These are phyloP conservation scores for Kodamaea sagamina DNA, from an alignment of 805 yeast species.

Conservation along the genomic window DNA sequence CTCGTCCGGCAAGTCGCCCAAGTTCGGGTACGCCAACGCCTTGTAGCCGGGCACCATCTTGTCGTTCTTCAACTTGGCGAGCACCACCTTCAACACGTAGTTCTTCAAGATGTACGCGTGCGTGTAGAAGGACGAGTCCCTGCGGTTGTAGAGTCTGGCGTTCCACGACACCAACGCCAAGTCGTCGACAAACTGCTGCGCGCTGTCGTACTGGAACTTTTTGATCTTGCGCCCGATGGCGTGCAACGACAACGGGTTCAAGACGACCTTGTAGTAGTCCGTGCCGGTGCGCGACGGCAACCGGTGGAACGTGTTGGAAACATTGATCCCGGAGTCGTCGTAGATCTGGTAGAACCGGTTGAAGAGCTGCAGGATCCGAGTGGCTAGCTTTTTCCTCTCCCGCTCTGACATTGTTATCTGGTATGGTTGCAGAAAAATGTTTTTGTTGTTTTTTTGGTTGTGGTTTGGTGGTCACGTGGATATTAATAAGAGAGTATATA, in stretches of 20 bases:
- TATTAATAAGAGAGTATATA: not conserved
- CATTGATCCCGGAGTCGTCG: slow-evolving; percentile 47
- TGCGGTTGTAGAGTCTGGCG: slow-evolving; percentile 80
- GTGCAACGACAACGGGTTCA: slow-evolving; percentile 78
- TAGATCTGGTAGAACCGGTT: slow-evolving; percentile 41
- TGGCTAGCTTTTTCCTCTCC: slow-evolving; percentile 40
- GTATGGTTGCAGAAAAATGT: slow-evolving; percentile 4
- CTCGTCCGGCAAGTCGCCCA: slow-evolving; percentile 70
- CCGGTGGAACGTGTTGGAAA: slow-evolving; percentile 61
- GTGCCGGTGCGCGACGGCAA: slow-evolving; percentile 72
- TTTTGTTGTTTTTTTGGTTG: slow-evolving; percentile 7
- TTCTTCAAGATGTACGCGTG: slow-evolving; percentile 65
- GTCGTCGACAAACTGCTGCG: slow-evolving; percentile 74
- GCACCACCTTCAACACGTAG: slow-evolving; percentile 46
- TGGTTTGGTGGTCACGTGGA: slow-evolving; percentile 6
- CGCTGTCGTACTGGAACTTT: slow-evolving; percentile 52
- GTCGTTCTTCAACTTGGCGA: slow-evolving; percentile 50
- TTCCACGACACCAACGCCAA: slow-evolving; percentile 87
- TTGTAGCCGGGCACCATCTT: slow-evolving; percentile 36
- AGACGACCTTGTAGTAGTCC: slow-evolving; percentile 79
- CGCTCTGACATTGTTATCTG: slow-evolving; percentile 34
- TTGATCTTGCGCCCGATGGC: slow-evolving; percentile 64
- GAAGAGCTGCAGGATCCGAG: slow-evolving; percentile 32
- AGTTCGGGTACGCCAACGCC: slow-evolving; percentile 54
- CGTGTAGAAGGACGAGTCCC: slow-evolving; percentile 62